A percentile compares a stretch with the other conserved stretches of the same genome.
These are phyloP conservation scores for Wickerhamomyces subpelliculosus DNA, from an alignment of 805 yeast genomes.

Conservation along the genomic window DNA sequence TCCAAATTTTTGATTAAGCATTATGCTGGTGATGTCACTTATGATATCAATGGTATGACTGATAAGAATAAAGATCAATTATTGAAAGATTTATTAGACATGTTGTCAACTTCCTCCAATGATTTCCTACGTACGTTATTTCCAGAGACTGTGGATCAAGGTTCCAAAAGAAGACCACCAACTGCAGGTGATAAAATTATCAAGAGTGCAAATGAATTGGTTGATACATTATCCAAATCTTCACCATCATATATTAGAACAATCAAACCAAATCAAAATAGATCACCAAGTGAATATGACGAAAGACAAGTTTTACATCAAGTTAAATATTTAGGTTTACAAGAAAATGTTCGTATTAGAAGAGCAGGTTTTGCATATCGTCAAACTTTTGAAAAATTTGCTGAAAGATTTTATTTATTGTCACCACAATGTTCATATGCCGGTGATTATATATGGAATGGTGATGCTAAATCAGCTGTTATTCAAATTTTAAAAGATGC, in stretches of 20 bases:
- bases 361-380: conserved; percentile 99
- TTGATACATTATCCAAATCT: conserved; percentile 83
- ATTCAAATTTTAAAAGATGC: conserved; percentile 46
- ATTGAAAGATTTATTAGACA: conserved; percentile 78
- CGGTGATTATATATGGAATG: conserved; percentile 63
- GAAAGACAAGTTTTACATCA: conserved; percentile 88
- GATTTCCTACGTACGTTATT: conserved; percentile 51
- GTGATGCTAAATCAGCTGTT: conserved; percentile 50
- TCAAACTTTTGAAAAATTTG: conserved; percentile 93
- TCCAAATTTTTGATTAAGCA: conserved; percentile 87
- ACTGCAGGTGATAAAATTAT: conserved; percentile 96
- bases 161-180: conserved; percentile 78
- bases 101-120: conserved; percentile 67
- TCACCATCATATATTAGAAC: conserved; percentile 96
- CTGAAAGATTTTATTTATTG: conserved; percentile 83
- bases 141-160: conserved; percentile 60
- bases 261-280: conserved; percentile 92
- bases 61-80: conserved; percentile 95
- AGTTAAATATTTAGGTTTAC: conserved; percentile 89
- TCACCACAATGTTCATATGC: conserved; percentile 93
- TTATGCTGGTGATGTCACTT: conserved; percentile 97
- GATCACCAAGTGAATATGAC: conserved; percentile 86
- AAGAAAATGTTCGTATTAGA: conserved; percentile 94
- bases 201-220: conserved; percentile 81
- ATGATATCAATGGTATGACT: conserved; percentile 84